Base-by-base conservation (phyloP, 1,139 yeast species). In the Pichia sp. region DNA sequence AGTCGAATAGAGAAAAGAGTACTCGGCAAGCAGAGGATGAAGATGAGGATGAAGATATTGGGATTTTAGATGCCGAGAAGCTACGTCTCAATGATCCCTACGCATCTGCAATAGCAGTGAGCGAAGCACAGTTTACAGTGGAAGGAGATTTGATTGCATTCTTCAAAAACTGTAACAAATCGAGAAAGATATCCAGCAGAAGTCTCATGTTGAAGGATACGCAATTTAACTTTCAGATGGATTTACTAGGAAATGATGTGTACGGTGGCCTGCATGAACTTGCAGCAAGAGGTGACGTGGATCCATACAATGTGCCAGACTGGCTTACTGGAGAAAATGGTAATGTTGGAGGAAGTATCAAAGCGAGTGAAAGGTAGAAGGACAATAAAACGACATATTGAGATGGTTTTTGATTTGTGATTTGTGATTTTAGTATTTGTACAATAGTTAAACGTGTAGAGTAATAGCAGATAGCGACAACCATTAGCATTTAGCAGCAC, bases 221-320 rank as follows among this genome's bases (percentile, higher is more conserved):
- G 9, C 42, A 37, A 4, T 47, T 68, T 3, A 42, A 46, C 3
- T 59, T 83, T 3, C 67, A 64, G 17, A 42, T 85, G 20, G 66
- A 69, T 40, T 55, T 85, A 6, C 63, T 69, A 3, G 96, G 96
- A 1, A 60, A 64, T n/a, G 94, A 86, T 53, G 72, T 86, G 1
- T 83, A 78, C 66, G 94, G 75, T 2, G 96, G 95, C 0, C 51
- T 86, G 28, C 87, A 83, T 53, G 79, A 82, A 48, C 62, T 85
- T 25, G 74, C 87, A n/a, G 75, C 64, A 5, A 49, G 62, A 13
- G 74, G 72, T 31, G 50, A 68, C 0, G 52, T 79, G 3, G 70
- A 82, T 48, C 72, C 83, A 1, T 59, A 63, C 13, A 62, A 52
- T 1, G 58, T 83, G 21, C 95, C 95, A 0, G 68, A 73, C 15